These are phyloP conservation scores for Ailanthus altissimus DNA, from an alignment of 345 rosid species.

Conservation along the genomic window DNA sequence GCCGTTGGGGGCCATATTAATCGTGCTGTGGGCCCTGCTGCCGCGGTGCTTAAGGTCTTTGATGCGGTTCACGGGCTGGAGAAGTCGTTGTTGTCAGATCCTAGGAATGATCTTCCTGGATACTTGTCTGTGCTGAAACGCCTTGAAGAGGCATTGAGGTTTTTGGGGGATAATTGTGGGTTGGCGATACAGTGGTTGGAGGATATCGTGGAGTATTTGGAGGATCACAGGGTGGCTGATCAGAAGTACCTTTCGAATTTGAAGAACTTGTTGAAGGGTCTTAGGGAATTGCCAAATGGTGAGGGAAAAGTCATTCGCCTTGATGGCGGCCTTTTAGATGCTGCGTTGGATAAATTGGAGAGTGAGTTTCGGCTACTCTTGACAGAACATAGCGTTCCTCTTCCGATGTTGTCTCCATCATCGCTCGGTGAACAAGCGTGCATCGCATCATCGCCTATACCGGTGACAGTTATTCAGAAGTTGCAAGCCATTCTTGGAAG, in stretches of 20 bases:
- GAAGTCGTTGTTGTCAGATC: slow-evolving; percentile 84
- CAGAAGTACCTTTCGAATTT: slow-evolving; percentile 61
- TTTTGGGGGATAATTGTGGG: slow-evolving; percentile 89
- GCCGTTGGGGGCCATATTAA: slow-evolving; percentile 93
- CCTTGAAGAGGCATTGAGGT: slow-evolving; percentile 88
- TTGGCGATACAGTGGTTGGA: slow-evolving; percentile 98
- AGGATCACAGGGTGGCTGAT: slow-evolving; percentile 83
- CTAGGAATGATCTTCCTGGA: slow-evolving; percentile 73
- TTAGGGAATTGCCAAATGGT: slow-evolving; percentile 57
- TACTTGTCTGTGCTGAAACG: slow-evolving; percentile 85
- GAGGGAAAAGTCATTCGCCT: slow-evolving; percentile 39
- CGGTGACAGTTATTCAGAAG: slow-evolving; percentile 82
- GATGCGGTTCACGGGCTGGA: slow-evolving; percentile 98
- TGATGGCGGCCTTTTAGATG: slow-evolving; percentile 88
- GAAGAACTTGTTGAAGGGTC: slow-evolving; percentile 66
- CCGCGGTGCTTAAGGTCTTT: slow-evolving; percentile 96
- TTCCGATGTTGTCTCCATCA: slow-evolving; percentile 77
- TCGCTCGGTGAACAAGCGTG: slow-evolving; percentile 64
- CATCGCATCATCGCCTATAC: slow-evolving; percentile 88
- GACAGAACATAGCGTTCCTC: slow-evolving; percentile 83
- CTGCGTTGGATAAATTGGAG: slow-evolving; percentile 80
- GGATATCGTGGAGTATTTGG: slow-evolving; percentile 95
- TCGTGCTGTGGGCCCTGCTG: slow-evolving; percentile 98
- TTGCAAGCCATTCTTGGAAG: slow-evolving; percentile 91
- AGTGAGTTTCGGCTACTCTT: slow-evolving; percentile 71